These are phyloP conservation scores for Coprinopsis cinerea DNA, from an alignment of 768 basidiomycete genomes.

Conservation along the genomic window DNA sequence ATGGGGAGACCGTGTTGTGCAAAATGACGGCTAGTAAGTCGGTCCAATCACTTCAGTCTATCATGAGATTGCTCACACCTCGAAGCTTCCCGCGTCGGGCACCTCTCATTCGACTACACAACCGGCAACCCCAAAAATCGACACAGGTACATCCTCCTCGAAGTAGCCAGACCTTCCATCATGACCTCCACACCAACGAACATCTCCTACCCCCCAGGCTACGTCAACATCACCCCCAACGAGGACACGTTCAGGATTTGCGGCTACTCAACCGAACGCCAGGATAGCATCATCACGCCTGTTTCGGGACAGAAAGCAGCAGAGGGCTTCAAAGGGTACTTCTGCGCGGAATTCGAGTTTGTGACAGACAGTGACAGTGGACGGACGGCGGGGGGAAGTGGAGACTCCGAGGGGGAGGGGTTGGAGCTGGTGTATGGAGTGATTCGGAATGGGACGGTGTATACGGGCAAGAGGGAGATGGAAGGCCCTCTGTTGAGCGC, in stretches of 20 bases:
- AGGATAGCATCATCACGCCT: conserved; percentile 48
- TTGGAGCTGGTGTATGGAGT: conserved; percentile 33
- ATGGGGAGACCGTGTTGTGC: conserved; percentile 38
- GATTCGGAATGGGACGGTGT: conserved; percentile 37
- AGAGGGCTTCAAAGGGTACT: conserved; percentile 46
- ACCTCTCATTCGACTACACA: conserved; percentile 64
- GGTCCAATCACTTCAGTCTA: conserved; percentile 3
- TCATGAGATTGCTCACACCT: conserved; percentile 1
- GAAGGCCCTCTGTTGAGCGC: conserved; percentile 45
- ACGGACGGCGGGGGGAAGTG: too few species aligned
- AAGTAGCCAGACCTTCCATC: conserved; percentile 59
- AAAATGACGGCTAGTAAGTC: conserved; percentile 59
- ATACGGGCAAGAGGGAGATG: conserved; percentile 22
- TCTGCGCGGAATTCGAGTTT: conserved; percentile 52
- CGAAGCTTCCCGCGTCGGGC: conserved; percentile 76
- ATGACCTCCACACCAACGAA: conserved; percentile 46
- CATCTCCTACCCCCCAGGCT: conserved; percentile 49
- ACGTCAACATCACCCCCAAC: conserved; percentile 36
- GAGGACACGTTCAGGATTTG: conserved; percentile 29
- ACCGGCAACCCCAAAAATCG: conserved; percentile 17
- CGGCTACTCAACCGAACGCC: conserved; percentile 12
- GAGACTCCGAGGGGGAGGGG: background rate
- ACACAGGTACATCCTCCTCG: conserved; percentile 56
- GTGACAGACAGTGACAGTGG: conserved; percentile 19
- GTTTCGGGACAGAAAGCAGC: conserved; percentile 32